Conservation (phyloP, 2,329 filamentous ascomycete genomes). For the Lecanoromycetidae sp. region DNA sequence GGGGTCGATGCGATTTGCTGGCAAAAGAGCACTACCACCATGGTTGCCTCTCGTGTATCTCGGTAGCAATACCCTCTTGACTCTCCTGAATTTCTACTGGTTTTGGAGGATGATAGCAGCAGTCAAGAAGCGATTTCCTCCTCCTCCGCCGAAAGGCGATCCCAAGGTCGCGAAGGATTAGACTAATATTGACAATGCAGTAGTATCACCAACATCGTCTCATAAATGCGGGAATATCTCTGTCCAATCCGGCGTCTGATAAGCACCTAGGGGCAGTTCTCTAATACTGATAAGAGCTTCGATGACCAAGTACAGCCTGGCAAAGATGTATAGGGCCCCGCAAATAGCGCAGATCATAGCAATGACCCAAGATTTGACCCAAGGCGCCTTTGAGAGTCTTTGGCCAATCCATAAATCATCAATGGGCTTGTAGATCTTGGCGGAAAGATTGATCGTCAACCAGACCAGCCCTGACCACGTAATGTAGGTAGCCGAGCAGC, state of each 20-base stretch:
- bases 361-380: conserved; percentile 5
- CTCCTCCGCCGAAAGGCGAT: conserved; percentile 25
- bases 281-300: conserved; percentile 22
- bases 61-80: conserved; percentile 46
- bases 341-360: not conserved
- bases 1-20: conserved; percentile 18
- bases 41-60: conserved; percentile 50
- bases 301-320: conserved; percentile 20
- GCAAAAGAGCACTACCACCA: conserved; percentile 32
- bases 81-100: conserved; percentile 52
- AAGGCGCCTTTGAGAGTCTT: conserved; percentile 9
- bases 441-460: conserved; percentile 7
- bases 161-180: conserved; percentile 6
- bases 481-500: conserved; percentile 18
- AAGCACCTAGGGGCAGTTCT: conserved; percentile 18
- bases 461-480: conserved; percentile 2
- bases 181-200: conserved; percentile 18
- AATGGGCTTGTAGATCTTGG: not conserved
- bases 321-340: conserved; percentile 13
- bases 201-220: conserved; percentile 17
- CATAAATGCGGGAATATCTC: conserved; percentile 21
- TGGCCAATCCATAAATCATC: conserved; percentile 16
- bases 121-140: conserved; percentile 49
- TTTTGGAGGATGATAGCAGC: conserved; percentile 56
- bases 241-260: conserved; percentile 20